Evolutionary conservation across 306 rosid genomes (phyloP).

Genomic region (Delonix regia): DNA sequence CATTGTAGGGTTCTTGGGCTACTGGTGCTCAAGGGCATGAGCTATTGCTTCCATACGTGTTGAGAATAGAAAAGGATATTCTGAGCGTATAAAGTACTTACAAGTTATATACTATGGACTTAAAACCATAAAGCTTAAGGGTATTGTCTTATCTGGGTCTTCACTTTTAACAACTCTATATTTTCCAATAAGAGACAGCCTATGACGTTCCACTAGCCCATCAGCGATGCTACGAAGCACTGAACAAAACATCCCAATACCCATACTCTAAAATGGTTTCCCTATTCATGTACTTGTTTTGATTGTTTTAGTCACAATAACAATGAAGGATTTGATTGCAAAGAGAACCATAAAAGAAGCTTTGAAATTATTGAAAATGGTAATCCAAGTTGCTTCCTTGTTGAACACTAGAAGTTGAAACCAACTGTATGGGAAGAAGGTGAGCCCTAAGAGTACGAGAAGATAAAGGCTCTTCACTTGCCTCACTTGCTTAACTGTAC

Average conservation of each 20-base stretch:
- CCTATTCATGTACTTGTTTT: no score
- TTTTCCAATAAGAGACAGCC: not conserved
- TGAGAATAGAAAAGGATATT: no score
- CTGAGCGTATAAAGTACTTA: no score
- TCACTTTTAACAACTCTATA: no score
- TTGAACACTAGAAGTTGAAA: not conserved
- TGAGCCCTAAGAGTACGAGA: not conserved
- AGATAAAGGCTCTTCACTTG: no score
- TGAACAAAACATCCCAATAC: conserved; percentile 6
- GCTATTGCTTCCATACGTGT: no score
- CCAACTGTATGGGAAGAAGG: not conserved
- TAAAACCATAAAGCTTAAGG: not conserved
- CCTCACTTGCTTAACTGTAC: no score
- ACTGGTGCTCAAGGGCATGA: no score
- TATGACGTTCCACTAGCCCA: not conserved
- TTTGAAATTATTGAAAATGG: not conserved
- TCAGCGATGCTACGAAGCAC: not conserved
- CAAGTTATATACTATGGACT: no score
- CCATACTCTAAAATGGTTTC: not conserved
- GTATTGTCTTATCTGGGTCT: not conserved
- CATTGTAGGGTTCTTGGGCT: no score
- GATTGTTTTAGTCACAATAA: no score
- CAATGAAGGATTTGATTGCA: not conserved
- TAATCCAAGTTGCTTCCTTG: not conserved
- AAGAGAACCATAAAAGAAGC: not conserved